These are phyloP conservation scores for Vaccinium myrtillus DNA, from an alignment of 148 eudicot species.

Conservation along the genomic window DNA sequence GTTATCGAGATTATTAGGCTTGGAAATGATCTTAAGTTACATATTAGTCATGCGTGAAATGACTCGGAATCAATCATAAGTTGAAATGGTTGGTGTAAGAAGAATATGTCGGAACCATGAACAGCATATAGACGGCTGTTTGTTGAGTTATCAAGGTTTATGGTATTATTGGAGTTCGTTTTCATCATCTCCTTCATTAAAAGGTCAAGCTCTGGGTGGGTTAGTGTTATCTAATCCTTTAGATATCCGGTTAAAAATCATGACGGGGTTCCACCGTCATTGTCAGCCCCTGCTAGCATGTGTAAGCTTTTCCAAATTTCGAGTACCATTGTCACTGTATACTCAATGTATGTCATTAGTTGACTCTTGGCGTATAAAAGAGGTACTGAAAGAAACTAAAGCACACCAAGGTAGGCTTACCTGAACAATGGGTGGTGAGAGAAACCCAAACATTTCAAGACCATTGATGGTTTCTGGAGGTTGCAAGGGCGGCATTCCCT, in stretches of 20 bases:
- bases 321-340: neutral
- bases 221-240: neutral
- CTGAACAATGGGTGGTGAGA: constrained; percentile 45
- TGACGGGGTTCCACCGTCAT: neutral
- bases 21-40: neutral
- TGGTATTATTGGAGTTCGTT: neutral
- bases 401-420: constrained; percentile 20
- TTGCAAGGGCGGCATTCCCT: constrained; percentile 25
- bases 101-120: neutral
- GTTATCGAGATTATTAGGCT: neutral
- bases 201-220: neutral
- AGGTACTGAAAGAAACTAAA: neutral
- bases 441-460: constrained; percentile 57
- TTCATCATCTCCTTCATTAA: neutral
- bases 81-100: neutral
- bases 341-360: neutral
- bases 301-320: neutral
- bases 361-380: neutral
- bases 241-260: neutral
- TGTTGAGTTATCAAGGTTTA: neutral
- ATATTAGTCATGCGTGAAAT: neutral
- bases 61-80: neutral
- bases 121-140: neutral
- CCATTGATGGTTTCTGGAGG: constrained; percentile 37
- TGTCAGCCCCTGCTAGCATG: neutral